Percentiles rank a stretch among this genome's conserved stretches.
Evolutionary conservation across 1,284 basidiomycete genomes (phyloP).

Genomic region (Austroboletus novae-zelandiae): DNA sequence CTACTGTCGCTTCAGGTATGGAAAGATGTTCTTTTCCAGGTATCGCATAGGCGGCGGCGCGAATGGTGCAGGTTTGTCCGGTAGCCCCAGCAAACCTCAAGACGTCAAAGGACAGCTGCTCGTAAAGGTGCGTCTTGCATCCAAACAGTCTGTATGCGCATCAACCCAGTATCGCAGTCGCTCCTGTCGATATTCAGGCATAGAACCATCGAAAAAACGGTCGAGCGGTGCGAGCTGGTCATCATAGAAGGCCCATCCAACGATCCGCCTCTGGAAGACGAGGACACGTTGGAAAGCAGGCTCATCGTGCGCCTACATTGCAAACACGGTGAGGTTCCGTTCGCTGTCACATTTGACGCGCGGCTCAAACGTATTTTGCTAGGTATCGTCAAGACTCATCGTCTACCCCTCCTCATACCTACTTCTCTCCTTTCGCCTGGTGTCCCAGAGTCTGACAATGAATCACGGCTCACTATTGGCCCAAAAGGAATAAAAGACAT

Average conservation of each 20-base stretch:
- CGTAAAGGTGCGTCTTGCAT: constrained; percentile 51
- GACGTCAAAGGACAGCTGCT: constrained; percentile 61
- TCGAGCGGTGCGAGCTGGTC: constrained; percentile 71
- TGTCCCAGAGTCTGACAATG: constrained; percentile 48
- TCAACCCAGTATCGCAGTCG: constrained; percentile 41
- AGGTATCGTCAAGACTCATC: constrained; percentile 81
- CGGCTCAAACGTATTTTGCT: constrained; percentile 1
- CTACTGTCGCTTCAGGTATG: constrained; percentile 75
- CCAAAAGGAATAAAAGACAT: constrained; percentile 69
- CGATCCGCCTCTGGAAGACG: constrained; percentile 45
- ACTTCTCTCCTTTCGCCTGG: constrained; percentile 60
- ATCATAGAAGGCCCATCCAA: constrained; percentile 52
- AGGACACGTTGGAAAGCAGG: constrained; percentile 66
- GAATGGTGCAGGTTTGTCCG: constrained; percentile 20
- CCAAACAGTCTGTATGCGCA: constrained; percentile 1
- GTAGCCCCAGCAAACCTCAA: constrained; percentile 28
- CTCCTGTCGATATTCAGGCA: constrained; percentile 72
- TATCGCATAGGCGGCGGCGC: constrained; percentile 46
- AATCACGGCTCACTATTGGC: constrained; percentile 68
- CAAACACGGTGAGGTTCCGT: constrained; percentile 61
- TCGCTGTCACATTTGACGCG: not conserved
- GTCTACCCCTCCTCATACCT: constrained; percentile 57
- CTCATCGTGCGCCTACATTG: constrained; percentile 71
- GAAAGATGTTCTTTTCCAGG: constrained; percentile 63
- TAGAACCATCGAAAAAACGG: constrained; percentile 67